These are phyloP conservation scores for Luvunga scandens DNA, from an alignment of 345 rosid genomes.

Conservation along the genomic window DNA sequence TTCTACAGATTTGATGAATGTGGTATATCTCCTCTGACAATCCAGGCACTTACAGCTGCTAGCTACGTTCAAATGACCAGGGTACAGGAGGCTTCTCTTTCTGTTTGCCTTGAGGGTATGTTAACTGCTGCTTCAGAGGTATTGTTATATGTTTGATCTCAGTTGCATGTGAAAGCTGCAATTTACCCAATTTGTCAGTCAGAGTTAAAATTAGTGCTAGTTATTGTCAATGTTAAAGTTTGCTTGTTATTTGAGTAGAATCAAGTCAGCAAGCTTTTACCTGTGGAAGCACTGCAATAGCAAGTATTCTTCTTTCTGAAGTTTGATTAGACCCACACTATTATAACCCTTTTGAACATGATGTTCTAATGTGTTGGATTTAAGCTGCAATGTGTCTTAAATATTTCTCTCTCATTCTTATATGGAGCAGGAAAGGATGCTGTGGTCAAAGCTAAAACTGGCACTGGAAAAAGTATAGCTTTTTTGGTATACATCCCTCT, in stretches of 20 bases:
- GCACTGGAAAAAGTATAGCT: constrained; percentile 85
- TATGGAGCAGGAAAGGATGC: constrained; percentile 82
- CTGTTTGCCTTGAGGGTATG: constrained; percentile 74
- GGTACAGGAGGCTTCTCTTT: constrained; percentile 82
- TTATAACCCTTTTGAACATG: background rate
- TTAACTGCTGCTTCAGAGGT: background rate
- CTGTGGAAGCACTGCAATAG: background rate
- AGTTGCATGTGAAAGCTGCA: background rate
- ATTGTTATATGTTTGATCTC: constrained; percentile 1
- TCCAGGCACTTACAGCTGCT: constrained; percentile 72
- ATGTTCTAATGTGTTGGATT: constrained; percentile 7
- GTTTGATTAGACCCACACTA: background rate
- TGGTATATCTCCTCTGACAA: constrained; percentile 72
- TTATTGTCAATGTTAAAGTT: background rate
- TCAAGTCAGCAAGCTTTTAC: background rate
- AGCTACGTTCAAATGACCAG: constrained; percentile 83
- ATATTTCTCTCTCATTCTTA: constrained; percentile 13
- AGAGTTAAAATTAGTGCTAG: background rate
- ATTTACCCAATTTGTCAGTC: background rate
- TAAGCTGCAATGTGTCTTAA: background rate
- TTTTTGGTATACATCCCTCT: constrained; percentile 64
- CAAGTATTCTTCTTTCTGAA: background rate
- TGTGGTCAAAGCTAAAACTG: constrained; percentile 88
- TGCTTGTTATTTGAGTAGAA: background rate
- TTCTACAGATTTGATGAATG: constrained; percentile 75